Conservation (phyloP, 2,329 filamentous ascomycete genomes). For the Sporothrix brunneoviolacea region DNA sequence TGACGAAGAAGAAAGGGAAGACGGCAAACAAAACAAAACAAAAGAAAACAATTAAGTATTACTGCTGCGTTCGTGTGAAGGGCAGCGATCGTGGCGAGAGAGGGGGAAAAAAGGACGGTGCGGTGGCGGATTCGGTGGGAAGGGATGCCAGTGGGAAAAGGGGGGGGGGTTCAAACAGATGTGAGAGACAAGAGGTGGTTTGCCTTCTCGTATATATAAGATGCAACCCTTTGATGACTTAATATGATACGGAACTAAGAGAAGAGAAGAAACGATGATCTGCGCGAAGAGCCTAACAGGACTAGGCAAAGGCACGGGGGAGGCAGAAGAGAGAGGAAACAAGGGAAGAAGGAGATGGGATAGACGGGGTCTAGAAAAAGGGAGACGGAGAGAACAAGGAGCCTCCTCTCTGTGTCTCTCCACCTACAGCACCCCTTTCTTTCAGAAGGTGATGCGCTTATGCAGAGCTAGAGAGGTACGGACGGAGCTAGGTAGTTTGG, state of each 20-base stretch:
- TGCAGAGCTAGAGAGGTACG: slow-evolving; percentile 8
- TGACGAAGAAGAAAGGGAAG: background rate
- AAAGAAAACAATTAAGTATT: slow-evolving; percentile 1
- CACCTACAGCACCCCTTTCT: background rate
- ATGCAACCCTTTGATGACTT: background rate
- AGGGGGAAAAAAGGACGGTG: background rate
- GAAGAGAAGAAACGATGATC: slow-evolving; percentile 6
- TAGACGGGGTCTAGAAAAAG: background rate
- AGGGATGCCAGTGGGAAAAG: no score
- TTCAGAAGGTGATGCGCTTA: background rate
- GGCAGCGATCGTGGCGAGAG: no score
- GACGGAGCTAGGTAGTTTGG: no score
- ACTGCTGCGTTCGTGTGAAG: no score
- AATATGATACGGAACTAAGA: background rate
- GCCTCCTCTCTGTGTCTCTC: background rate
- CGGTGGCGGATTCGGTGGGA: no score
- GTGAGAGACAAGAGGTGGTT: no score
- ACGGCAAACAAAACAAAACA: slow-evolving; percentile 4
- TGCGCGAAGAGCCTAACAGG: background rate
- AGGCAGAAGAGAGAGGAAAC: background rate
- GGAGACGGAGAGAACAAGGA: background rate
- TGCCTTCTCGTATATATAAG: no score
- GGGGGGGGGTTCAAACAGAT: no score
- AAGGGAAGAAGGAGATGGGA: slow-evolving; percentile 1
- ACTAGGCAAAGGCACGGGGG: background rate